Evolutionary conservation across 1,139 yeast genomes (phyloP).

Genomic region (Blastobotrys raffinosifermentans): DNA sequence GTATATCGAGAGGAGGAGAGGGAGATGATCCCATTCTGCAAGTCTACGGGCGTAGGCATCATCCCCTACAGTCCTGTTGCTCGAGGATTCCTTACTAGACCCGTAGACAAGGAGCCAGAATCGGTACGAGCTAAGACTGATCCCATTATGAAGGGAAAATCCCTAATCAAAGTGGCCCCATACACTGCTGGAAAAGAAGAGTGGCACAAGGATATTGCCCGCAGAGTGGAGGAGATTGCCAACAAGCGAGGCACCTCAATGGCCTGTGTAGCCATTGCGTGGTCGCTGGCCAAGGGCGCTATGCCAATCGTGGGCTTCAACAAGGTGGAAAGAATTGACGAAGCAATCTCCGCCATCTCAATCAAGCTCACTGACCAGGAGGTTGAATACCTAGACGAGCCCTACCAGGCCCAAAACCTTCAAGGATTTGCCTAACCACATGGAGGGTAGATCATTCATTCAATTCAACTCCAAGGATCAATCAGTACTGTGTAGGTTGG

Average conservation of each 20-base stretch:
- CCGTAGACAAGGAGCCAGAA: constrained; percentile 23
- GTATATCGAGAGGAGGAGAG: constrained; percentile 55
- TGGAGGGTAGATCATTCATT: no score
- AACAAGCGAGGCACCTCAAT: no score
- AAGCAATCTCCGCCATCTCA: constrained; percentile 42
- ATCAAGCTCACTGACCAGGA: constrained; percentile 44
- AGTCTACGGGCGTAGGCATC: constrained; percentile 42
- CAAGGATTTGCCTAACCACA: no score
- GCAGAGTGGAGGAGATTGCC: no score
- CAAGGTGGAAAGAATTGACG: constrained; percentile 45
- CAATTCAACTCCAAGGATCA: no score
- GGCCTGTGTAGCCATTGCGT: constrained; percentile 52
- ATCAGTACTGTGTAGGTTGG: no score
- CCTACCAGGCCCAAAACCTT: constrained; percentile 41
- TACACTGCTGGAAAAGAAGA: no score
- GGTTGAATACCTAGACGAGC: constrained; percentile 42
- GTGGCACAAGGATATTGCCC: constrained; percentile 37
- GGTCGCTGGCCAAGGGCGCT: constrained; percentile 47
- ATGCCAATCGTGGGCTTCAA: constrained; percentile 51
- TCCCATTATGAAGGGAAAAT: no score
- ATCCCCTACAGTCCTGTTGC: constrained; percentile 51
- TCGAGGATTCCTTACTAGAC: constrained; percentile 43
- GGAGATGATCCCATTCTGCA: constrained; percentile 52
- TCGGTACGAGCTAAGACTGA: constrained; percentile 10
- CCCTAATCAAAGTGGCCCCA: no score